Conservation (phyloP, 164 flowering plant species). For the Magnolia officinalis region DNA sequence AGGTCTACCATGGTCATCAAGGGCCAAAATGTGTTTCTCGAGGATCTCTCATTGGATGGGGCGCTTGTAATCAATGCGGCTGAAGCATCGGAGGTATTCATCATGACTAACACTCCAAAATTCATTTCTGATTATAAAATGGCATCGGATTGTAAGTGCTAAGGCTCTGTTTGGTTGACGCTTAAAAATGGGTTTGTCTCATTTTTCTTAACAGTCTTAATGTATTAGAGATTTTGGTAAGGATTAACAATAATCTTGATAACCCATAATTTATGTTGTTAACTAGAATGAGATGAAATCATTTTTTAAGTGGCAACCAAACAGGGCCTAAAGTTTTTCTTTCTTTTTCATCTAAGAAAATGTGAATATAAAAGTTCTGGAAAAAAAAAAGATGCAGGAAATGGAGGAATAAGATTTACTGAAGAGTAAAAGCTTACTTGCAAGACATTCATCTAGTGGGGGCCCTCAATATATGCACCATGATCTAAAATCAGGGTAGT, state of each 20-base stretch:
- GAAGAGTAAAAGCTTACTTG: neutral
- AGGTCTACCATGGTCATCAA: constrained; percentile 68
- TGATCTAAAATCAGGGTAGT: neutral
- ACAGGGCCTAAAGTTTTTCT: neutral
- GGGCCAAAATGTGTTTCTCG: constrained; percentile 49
- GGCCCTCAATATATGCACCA: neutral
- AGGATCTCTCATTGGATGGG: constrained; percentile 80
- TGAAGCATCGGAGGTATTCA: constrained; percentile 71
- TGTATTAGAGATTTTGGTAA: too few species aligned
- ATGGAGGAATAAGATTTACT: neutral
- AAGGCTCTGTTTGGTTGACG: too few species aligned
- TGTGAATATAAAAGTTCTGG: neutral
- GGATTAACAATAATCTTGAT: too few species aligned
- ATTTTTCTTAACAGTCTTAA: too few species aligned
- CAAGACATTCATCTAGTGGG: neutral
- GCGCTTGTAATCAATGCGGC: constrained; percentile 59
- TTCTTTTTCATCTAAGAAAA: too few species aligned
- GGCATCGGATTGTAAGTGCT: too few species aligned
- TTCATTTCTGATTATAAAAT: too few species aligned
- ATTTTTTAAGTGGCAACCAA: too few species aligned
- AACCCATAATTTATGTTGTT: too few species aligned
- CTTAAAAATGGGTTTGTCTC: too few species aligned
- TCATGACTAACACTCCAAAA: neutral
- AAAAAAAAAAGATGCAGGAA: neutral
- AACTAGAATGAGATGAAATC: too few species aligned